Evolutionary conservation across 192 early-diverging fungal genomes (phyloP), one percentile per base, ranked within the genome.

Genomic region (Backusella psychrophila): DNA sequence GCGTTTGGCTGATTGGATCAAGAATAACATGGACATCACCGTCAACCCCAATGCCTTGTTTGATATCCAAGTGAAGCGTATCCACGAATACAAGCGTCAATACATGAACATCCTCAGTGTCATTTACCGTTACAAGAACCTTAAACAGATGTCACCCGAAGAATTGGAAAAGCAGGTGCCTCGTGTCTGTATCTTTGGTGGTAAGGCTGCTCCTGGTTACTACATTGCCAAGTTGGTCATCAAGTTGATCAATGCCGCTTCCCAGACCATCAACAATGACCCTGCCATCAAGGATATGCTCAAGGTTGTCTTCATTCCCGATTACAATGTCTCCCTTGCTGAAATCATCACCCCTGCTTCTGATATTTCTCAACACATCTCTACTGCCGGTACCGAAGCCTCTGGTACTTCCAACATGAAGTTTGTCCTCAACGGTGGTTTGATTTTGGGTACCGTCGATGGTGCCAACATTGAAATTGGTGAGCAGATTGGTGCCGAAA

Each of bases 371-470:
- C 97, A 99, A 89, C 98, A 99, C 85, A 99, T 99, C 81, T 99
- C 98, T 31, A 98, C 97, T 5, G 98, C 98, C 19, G 98, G 97
- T 73, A 99, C 96, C 12, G 98, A 99, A 84, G 98, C 97, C 21
- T 98, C 96, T 21, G 98, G 98, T 66, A 99, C 98, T 9, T 98
- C 96, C 21, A 99, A 99, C 89, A 99, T 99, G 97, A 99, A 99
- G 89, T 99, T 99, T 89, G 96, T 98, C 59, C 84, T 99, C 52
- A 99, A 99, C 84, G 97, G 98, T 74, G 98, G 98, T 75, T 84
- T 98, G 70, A 99, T 99, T 81, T 88, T 99, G 39, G 98, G 98
- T 74, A 99, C 96, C 1, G 91, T 99, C 35, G 97, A 99, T 74
- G 97, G 96, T 69, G 98, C 98, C 75, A 99, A 99, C 85, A 96